A percentile compares a stretch with the other conserved stretches of the same genome.
Conservation (phyloP, 106 monocot species). For the Posidonia australis region DNA sequence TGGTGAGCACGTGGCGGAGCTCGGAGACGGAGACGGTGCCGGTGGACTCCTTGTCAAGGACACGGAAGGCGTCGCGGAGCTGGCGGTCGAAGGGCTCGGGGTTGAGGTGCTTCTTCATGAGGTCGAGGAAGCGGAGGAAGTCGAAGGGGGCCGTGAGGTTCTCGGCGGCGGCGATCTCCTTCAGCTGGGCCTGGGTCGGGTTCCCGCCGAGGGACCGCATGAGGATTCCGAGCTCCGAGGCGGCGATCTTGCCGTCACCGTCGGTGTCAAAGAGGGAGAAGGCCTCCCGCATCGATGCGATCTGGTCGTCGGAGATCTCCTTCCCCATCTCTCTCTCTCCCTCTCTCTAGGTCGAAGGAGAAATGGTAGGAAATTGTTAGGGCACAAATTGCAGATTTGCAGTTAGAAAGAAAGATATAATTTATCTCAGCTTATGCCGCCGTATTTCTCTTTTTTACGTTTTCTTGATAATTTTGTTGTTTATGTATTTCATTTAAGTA, state of each 20-base stretch:
- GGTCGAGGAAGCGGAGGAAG: constrained; percentile 82
- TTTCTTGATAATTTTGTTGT: no score
- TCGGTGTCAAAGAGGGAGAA: constrained; percentile 95
- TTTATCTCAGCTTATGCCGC: no score
- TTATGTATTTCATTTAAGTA: no score
- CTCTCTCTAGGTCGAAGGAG: no score
- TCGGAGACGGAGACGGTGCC: constrained; percentile 64
- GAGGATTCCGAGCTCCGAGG: constrained; percentile 87
- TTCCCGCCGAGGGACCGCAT: constrained; percentile 96
- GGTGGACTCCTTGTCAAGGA: constrained; percentile 84
- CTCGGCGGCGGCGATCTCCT: constrained; percentile 62
- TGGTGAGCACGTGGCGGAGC: constrained; percentile 77
- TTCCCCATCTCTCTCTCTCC: constrained; percentile 39
- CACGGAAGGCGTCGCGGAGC: constrained; percentile 83
- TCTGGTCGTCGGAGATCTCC: constrained; percentile 68
- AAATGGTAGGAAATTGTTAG: no score
- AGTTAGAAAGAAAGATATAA: no score
- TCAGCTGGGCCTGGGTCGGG: constrained; percentile 90
- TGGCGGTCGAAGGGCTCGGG: constrained; percentile 83
- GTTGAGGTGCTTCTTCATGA: constrained; percentile 63
- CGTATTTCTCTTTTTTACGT: no score
- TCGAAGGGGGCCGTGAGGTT: constrained; percentile 68
- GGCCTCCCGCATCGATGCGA: constrained; percentile 86
- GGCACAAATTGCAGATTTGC: no score
- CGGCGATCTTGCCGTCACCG: constrained; percentile 83